These are phyloP conservation scores for Cryptococcus sp. DNA, from an alignment of 1,284 basidiomycete species.

Conservation along the genomic window DNA sequence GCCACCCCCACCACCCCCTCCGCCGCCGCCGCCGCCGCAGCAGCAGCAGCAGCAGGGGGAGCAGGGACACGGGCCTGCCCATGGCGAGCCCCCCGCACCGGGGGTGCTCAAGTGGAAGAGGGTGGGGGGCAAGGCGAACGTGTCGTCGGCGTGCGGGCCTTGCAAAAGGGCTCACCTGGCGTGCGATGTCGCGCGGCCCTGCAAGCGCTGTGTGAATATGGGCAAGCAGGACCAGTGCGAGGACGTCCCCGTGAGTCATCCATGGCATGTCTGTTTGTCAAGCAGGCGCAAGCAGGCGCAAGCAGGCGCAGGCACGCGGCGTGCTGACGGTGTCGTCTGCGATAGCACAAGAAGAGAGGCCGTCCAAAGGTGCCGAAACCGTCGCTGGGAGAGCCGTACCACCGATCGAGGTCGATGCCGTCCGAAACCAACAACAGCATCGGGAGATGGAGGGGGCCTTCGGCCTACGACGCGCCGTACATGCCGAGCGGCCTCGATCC, in stretches of 20 bases:
- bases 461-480: constrained; percentile 21
- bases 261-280: neutral
- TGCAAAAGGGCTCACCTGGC: constrained; percentile 47
- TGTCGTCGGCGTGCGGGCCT: constrained; percentile 41
- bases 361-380: constrained; percentile 42
- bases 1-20: no score
- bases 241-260: constrained; percentile 44
- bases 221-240: constrained; percentile 44
- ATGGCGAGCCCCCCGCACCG: constrained; percentile 6
- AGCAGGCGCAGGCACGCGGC: no score
- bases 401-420: constrained; percentile 13
- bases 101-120: constrained; percentile 12
- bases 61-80: no score
- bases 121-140: constrained; percentile 23
- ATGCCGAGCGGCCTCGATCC: constrained; percentile 6
- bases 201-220: constrained; percentile 46
- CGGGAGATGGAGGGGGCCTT: constrained; percentile 28
- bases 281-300: no score
- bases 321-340: neutral
- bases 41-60: no score
- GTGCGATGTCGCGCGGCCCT: constrained; percentile 44
- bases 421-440: constrained; percentile 3
- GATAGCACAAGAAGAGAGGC: constrained; percentile 47
- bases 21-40: no score
- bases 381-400: constrained; percentile 31